These are phyloP conservation scores for Dactylellina leptospora DNA, from an alignment of 2,329 filamentous ascomycete genomes.

Conservation along the genomic window DNA sequence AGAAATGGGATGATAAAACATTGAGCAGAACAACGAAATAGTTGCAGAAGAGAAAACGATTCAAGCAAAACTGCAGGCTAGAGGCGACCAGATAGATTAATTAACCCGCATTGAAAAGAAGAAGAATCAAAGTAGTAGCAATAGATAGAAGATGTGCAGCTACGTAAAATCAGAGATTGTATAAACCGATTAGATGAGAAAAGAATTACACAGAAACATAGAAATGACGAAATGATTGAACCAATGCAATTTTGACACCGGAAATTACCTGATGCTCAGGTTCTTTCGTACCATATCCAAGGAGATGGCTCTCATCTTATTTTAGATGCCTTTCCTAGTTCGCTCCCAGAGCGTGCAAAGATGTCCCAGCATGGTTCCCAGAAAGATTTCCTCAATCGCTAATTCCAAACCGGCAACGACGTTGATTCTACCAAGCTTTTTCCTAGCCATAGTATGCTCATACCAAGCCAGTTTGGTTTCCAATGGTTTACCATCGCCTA, in stretches of 20 bases:
- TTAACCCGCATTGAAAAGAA: conserved; percentile 3
- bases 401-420: conserved; percentile 42
- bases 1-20: not conserved
- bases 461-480: conserved; percentile 51
- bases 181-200: not conserved
- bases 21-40: not conserved
- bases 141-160: not conserved
- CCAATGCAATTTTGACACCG: not conserved
- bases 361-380: conserved; percentile 48
- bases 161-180: not conserved
- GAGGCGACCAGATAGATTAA: conserved; percentile 25
- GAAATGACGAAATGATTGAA: not conserved
- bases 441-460: conserved; percentile 46
- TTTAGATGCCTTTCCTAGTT: conserved; percentile 43
- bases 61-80: conserved; percentile 23
- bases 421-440: conserved; percentile 46
- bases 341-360: conserved; percentile 46
- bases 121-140: not conserved
- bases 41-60: not conserved
- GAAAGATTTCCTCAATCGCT: conserved; percentile 44
- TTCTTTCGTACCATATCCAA: not conserved
- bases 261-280: not conserved
- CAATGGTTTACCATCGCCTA: conserved; percentile 44
- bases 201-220: not conserved
- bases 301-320: not conserved